Percentiles rank a stretch among this genome's conserved stretches.
phyloP scores from a whole-genome alignment of 2,329 filamentous ascomycete genomes.

The Beauveria rudraprayagi region DNA sequence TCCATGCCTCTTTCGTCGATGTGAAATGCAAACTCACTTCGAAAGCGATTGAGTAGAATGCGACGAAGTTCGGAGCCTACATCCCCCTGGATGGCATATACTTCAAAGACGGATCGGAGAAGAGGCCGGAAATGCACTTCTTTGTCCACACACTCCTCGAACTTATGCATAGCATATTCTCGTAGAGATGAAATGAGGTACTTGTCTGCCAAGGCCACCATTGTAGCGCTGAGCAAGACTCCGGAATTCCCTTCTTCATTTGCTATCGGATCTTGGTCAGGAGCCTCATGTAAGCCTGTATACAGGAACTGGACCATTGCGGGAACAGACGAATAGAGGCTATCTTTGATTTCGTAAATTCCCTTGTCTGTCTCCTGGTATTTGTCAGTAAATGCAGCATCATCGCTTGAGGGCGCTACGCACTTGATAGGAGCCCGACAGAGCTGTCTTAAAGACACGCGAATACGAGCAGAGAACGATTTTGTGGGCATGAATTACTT shows the following conservation, averaged over 20 bases:
- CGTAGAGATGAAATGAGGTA: background rate
- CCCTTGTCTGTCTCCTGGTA: accelerated
- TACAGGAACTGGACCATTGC: background rate
- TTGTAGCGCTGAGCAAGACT: background rate
- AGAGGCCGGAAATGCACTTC: no score
- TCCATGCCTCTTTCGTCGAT: no score
- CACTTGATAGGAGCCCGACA: background rate
- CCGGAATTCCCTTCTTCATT: background rate
- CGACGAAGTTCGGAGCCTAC: no score
- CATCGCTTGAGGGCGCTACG: background rate
- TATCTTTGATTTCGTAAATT: background rate
- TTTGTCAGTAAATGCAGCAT: background rate
- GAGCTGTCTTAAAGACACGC: background rate
- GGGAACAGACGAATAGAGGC: no score
- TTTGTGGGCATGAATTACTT: background rate
- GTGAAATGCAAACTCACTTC: no score
- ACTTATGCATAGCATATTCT: no score
- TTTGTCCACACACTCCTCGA: no score
- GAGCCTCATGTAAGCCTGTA: background rate
- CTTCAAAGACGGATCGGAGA: no score
- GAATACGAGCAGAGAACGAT: background rate
- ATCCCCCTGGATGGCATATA: no score
- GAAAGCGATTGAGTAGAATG: no score
- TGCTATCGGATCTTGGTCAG: accelerated
- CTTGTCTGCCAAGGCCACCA: background rate